Base-by-base conservation (phyloP, 2,329 filamentous ascomycete species). In the Pseudopithomyces chartarum region DNA sequence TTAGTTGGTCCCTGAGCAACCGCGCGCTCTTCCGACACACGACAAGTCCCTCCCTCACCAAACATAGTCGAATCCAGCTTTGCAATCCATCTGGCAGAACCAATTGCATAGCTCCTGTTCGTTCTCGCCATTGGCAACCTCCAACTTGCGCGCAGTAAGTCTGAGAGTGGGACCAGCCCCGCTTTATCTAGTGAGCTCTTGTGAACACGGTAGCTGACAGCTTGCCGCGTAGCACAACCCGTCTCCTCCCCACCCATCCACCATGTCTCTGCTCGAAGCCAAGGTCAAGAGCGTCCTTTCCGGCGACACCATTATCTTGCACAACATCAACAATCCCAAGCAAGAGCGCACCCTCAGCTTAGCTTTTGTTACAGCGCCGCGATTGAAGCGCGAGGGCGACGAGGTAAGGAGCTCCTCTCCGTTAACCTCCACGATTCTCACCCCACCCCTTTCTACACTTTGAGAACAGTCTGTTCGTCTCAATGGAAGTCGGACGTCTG, bases 231-330 rank as follows among this genome's bases (percentile, higher is more conserved):
- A 64, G 57, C 66, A 54, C 58, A 38, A 55, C 58, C 58, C 56
- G 54, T 34, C 57, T 33, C 43, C 23, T 50, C 50, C 20, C 52
- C 29, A 29, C 17, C 29, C 29, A 8, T 6, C 43, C 57, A 73
- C 49, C 65, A 74, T 73, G 72, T 62, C 71, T 49, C 59, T 64
- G 53, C 58, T 76, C 66, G 75, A 78, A 74, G 75, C 76, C 33
- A 75, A 75, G 57, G 93, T 98, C 78, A 99, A 99, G 84, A 91
- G 90, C 75, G 91, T 97, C 66, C 82, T 96, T 71, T 97, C 93
- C 71, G 95, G 95, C 70, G 95, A 98, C 82, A 97, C 93, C 26
- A 80, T 98, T 67, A 82, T 98, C 63, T 82, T 98, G 70, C 87
- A 89, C 68, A 92, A 90, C 78, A 84, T 91, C 73, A 89, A 88